Conservation (phyloP, 1,139 yeast genomes). For the Kodamaea sp. region DNA sequence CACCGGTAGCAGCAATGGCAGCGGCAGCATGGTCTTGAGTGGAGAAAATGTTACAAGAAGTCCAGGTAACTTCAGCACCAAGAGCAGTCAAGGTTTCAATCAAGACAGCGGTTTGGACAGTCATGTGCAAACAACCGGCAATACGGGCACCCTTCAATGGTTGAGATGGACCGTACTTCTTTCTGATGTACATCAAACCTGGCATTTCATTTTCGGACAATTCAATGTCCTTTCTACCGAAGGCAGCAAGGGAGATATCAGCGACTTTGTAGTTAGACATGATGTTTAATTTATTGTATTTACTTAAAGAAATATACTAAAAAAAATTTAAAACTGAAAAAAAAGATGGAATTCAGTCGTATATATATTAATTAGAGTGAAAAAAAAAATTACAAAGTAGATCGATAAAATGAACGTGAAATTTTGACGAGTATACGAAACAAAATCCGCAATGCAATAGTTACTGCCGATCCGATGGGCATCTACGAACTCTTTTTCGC, state of each 20-base stretch:
- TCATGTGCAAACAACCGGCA: conserved; percentile 99
- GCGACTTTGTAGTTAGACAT: conserved; percentile 82
- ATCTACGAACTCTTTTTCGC: too few relatives aligned
- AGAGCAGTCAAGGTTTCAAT: conserved; percentile 95
- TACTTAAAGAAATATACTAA: conserved; percentile 11
- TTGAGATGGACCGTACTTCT: conserved; percentile 85
- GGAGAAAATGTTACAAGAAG: conserved; percentile 98
- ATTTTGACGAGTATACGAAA: not conserved
- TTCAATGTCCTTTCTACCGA: conserved; percentile 99
- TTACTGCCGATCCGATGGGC: not conserved
- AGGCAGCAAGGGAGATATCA: conserved; percentile 97
- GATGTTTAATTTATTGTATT: not conserved
- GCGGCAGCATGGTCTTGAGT: conserved; percentile 99
- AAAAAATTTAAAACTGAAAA: not conserved
- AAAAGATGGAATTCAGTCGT: not conserved
- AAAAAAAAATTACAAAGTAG: conserved; percentile 1
- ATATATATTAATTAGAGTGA: not conserved
- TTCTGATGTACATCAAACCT: conserved; percentile 97
- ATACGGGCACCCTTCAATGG: conserved; percentile 98
- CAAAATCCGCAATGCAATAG: not conserved
- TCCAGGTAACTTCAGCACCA: conserved; percentile 99
- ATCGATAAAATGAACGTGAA: not conserved
- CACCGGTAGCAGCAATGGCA: conserved; percentile 99
- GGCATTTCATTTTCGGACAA: conserved; percentile 99
- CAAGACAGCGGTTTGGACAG: conserved; percentile 98